Percentiles rank a stretch among this genome's conserved stretches.
phyloP scores from a whole-genome alignment of 2,329 filamentous ascomycete genomes.

The Colletotrichum neosansevieriae region DNA sequence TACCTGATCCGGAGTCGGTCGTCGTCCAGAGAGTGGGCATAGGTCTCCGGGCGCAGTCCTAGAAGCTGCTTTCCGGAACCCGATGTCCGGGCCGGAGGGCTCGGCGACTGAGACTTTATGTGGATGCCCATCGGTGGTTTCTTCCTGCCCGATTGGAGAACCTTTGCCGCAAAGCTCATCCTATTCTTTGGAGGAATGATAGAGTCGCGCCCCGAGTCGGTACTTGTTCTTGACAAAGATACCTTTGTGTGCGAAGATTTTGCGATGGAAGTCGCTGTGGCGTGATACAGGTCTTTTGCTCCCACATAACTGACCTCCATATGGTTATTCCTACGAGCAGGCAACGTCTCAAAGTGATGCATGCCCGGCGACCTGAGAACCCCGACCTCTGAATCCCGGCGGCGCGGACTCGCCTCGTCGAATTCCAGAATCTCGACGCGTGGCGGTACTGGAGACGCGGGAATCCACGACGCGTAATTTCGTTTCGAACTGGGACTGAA shows the following conservation, averaged over 20 bases:
- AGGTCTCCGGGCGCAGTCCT: slow-evolving; percentile 6
- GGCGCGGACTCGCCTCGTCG: slow-evolving; percentile 33
- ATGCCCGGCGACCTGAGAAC: slow-evolving; percentile 34
- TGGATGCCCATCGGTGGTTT: slow-evolving; percentile 34
- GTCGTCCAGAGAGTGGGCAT: slow-evolving; percentile 34
- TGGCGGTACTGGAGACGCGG: slow-evolving; percentile 37
- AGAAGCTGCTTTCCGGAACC: neutral
- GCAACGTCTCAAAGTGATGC: slow-evolving; percentile 42
- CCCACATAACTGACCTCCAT: slow-evolving; percentile 39
- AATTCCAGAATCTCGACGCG: slow-evolving; percentile 28
- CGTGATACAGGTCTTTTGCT: slow-evolving; percentile 45
- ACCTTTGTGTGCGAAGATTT: slow-evolving; percentile 21
- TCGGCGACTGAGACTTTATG: slow-evolving; percentile 4
- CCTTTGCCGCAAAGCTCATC: slow-evolving; percentile 38
- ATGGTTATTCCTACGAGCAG: slow-evolving; percentile 38
- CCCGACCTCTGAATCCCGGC: slow-evolving; percentile 38
- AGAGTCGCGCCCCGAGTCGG: slow-evolving; percentile 17
- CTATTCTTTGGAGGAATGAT: slow-evolving; percentile 14
- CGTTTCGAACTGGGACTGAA: slow-evolving; percentile 29
- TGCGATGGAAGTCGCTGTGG: slow-evolving; percentile 43
- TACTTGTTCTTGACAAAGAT: slow-evolving; percentile 4
- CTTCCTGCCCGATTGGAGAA: slow-evolving; percentile 36
- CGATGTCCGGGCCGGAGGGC: neutral
- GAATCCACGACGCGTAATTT: slow-evolving; percentile 34
- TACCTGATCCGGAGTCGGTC: slow-evolving; percentile 35